Percentiles rank a stretch among this genome's conserved stretches.
Conservation (phyloP, 2,329 filamentous ascomycete species). For the Bisporella sp. region DNA sequence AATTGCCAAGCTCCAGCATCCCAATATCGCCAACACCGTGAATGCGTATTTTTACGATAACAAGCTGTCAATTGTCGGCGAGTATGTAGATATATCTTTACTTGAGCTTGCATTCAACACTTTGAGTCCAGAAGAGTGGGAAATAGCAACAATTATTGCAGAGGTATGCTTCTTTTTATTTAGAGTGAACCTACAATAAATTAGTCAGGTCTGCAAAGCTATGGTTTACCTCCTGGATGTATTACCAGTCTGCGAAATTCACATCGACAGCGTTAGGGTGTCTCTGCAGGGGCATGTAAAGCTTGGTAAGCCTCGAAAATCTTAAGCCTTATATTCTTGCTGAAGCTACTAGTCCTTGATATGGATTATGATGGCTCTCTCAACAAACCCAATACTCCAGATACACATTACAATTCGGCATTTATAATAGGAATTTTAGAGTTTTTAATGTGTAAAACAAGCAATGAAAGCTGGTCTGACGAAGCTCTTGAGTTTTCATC, state of each 20-base stretch:
- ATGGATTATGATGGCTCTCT: slow-evolving; percentile 8
- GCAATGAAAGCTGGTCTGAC: slow-evolving; percentile 7
- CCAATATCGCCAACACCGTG: slow-evolving; percentile 13
- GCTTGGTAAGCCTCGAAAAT: slow-evolving; percentile 7
- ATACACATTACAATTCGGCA: slow-evolving; percentile 5
- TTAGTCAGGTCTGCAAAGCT: slow-evolving; percentile 11
- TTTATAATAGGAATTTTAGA: slow-evolving; percentile 12
- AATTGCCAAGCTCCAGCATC: slow-evolving; percentile 8
- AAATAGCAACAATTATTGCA: slow-evolving; percentile 14
- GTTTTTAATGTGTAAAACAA: slow-evolving; percentile 9
- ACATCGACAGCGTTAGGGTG: slow-evolving; percentile 12
- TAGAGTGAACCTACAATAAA: slow-evolving; percentile 1
- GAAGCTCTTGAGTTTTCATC: slow-evolving; percentile 12
- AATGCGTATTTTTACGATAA: slow-evolving; percentile 10
- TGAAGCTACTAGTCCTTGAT: slow-evolving; percentile 10
- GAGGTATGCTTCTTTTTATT: slow-evolving; percentile 5
- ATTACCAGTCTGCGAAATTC: slow-evolving; percentile 3
- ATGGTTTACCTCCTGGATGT: slow-evolving; percentile 13
- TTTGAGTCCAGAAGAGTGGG: slow-evolving; percentile 12
- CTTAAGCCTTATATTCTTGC: not conserved
- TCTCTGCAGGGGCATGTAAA: slow-evolving; percentile 13
- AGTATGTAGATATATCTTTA: slow-evolving; percentile 10
- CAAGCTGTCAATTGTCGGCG: slow-evolving; percentile 7
- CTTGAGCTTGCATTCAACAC: slow-evolving; percentile 10
- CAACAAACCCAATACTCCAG: slow-evolving; percentile 3